Conservation (phyloP, 352 stramenopile species). For the Phytophthora palmivora region DNA sequence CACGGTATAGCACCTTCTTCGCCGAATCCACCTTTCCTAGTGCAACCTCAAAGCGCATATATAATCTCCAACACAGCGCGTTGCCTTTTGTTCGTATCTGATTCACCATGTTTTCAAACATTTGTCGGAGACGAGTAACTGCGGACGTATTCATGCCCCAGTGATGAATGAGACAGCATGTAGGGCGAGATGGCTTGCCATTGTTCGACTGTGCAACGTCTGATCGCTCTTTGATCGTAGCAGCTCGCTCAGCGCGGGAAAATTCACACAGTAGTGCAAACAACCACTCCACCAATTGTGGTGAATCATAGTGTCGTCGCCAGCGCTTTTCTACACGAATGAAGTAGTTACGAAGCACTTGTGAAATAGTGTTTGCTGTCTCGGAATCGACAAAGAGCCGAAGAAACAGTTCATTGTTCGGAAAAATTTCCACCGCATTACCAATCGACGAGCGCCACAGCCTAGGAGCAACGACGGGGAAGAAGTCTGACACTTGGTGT, state of each 20-base stretch:
- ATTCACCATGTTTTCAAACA: conserved; percentile 75
- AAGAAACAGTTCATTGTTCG: conserved; percentile 58
- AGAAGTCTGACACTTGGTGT: conserved; percentile 43
- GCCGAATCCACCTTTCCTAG: conserved; percentile 73
- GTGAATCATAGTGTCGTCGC: conserved; percentile 69
- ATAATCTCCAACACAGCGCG: conserved; percentile 75
- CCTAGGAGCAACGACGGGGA: conserved; percentile 55
- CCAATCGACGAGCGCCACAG: conserved; percentile 56
- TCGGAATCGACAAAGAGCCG: conserved; percentile 80
- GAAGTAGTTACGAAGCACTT: conserved; percentile 74
- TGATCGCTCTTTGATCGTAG: conserved; percentile 17
- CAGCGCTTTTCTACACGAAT: conserved; percentile 46
- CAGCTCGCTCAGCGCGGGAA: conserved; percentile 54
- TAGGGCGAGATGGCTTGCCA: background rate
- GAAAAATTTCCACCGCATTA: conserved; percentile 48
- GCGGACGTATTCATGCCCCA: conserved; percentile 68
- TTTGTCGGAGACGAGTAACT: conserved; percentile 57
- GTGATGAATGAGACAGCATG: conserved; percentile 75
- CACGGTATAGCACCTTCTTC: conserved; percentile 80
- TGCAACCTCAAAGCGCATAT: conserved; percentile 79
- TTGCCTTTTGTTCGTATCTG: conserved; percentile 56
- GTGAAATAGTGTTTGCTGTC: conserved; percentile 74
- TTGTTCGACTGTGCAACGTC: background rate
- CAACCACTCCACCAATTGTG: conserved; percentile 71
- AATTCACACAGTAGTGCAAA: conserved; percentile 80